phyloP scores from a whole-genome alignment of 352 stramenopile species.

The Thraustotheca clavata region DNA sequence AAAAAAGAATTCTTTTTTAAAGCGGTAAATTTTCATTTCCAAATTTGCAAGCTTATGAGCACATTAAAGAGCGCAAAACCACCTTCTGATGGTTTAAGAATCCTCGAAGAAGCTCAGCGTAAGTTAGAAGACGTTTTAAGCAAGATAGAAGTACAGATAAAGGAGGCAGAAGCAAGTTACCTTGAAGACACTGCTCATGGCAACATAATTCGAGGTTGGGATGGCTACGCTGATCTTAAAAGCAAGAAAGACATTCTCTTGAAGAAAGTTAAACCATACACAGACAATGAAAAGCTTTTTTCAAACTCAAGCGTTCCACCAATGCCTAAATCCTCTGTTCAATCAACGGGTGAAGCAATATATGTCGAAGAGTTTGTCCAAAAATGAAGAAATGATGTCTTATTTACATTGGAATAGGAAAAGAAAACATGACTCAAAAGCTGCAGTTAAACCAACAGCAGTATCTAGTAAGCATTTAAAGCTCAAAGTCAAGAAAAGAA shows the following conservation, averaged over 20 bases:
- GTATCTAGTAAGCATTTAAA: neutral
- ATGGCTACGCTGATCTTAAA: conserved; percentile 80
- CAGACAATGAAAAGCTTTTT: conserved; percentile 69
- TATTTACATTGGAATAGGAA: conserved; percentile 3
- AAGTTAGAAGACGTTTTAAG: conserved; percentile 63
- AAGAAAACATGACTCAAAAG: neutral
- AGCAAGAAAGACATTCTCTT: conserved; percentile 56
- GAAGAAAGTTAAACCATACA: conserved; percentile 79
- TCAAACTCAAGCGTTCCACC: conserved; percentile 33
- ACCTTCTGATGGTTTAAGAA: conserved; percentile 52
- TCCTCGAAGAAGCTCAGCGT: conserved; percentile 60
- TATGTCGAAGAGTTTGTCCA: neutral
- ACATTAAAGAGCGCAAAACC: too few relatives aligned
- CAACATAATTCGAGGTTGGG: conserved; percentile 84
- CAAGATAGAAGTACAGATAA: conserved; percentile 62
- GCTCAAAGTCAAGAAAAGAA: conserved; percentile 9
- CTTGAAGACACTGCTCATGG: conserved; percentile 76
- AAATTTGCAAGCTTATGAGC: too few relatives aligned
- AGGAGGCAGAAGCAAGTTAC: conserved; percentile 68
- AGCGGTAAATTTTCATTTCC: too few relatives aligned
- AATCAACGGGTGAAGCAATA: neutral
- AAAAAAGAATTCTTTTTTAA: too few relatives aligned
- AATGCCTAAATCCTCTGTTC: neutral
- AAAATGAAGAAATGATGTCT: neutral
- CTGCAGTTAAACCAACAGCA: neutral